Evolutionary conservation across 2,329 filamentous ascomycete species (phyloP).

Genomic region (Periconia macrospinosa): DNA sequence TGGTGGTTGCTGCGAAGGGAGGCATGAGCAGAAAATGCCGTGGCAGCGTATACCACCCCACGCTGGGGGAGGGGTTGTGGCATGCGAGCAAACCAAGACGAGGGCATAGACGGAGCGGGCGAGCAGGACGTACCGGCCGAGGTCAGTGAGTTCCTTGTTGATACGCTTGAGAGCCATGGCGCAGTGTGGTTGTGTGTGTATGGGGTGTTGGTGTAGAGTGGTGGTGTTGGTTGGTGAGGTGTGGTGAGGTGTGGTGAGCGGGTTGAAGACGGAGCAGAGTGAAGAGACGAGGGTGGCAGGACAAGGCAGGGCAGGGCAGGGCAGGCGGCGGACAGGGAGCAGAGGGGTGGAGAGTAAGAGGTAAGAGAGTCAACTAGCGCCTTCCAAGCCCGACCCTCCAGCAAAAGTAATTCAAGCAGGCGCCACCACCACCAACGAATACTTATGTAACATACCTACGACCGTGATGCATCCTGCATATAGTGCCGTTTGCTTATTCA

Average conservation of each 20-base stretch:
- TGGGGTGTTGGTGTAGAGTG: conserved; percentile 14
- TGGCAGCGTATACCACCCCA: conserved; percentile 30
- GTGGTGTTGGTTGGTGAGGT: conserved; percentile 14
- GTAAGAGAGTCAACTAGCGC: conserved; percentile 30
- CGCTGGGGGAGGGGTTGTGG: conserved; percentile 29
- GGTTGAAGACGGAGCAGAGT: conserved; percentile 12
- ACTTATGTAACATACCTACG: no score
- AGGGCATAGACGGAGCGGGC: conserved; percentile 13
- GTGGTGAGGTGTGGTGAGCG: conserved; percentile 19
- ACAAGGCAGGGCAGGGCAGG: conserved; percentile 37
- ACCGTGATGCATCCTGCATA: no score
- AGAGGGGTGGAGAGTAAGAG: no score
- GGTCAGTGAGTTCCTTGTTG: conserved; percentile 90
- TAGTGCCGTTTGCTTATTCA: no score
- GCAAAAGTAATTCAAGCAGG: no score
- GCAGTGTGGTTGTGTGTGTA: conserved; percentile 24
- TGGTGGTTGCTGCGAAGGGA: conserved; percentile 2
- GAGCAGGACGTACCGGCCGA: conserved; percentile 69
- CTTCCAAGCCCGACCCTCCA: no score
- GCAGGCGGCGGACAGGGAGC: no score
- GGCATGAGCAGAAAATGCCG: conserved; percentile 10
- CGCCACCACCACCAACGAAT: no score
- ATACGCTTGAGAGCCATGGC: conserved; percentile 88
- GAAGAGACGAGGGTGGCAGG: conserved; percentile 25
- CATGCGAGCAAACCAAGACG: conserved; percentile 41